phyloP scores from a whole-genome alignment of 1,284 basidiomycete species.

The Heterobasidion parviporum region DNA sequence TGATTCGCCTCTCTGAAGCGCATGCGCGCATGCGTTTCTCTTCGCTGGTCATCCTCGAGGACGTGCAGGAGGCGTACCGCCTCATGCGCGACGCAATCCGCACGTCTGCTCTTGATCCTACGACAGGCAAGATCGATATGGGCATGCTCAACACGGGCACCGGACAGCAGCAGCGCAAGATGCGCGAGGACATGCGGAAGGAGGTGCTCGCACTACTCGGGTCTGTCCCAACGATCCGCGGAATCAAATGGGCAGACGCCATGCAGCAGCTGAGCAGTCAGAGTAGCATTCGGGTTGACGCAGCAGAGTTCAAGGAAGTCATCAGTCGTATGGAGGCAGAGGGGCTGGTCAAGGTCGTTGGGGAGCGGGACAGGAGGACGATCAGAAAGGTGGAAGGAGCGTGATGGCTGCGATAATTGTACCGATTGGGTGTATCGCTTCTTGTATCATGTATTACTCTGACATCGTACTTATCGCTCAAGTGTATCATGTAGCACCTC shows the following conservation, averaged over 20 bases:
- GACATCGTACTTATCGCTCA: too few species aligned
- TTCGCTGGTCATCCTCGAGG: slow-evolving; percentile 73
- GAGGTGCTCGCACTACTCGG: slow-evolving; percentile 65
- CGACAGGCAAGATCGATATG: slow-evolving; percentile 95
- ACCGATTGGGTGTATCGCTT: too few species aligned
- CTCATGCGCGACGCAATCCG: slow-evolving; percentile 95
- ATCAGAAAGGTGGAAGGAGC: slow-evolving; percentile 47
- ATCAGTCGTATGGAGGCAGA: slow-evolving; percentile 76
- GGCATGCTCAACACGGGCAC: slow-evolving; percentile 93
- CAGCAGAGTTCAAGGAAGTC: slow-evolving; percentile 76
- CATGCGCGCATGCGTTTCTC: slow-evolving; percentile 95
- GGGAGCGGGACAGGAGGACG: slow-evolving; percentile 78
- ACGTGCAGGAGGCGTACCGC: slow-evolving; percentile 87
- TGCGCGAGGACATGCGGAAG: slow-evolving; percentile 79
- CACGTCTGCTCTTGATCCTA: slow-evolving; percentile 89
- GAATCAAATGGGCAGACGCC: slow-evolving; percentile 75
- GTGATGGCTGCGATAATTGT: slow-evolving; percentile 6
- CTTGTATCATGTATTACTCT: too few species aligned
- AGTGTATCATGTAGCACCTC: too few species aligned
- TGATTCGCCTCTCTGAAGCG: slow-evolving; percentile 96
- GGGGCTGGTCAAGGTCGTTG: slow-evolving; percentile 76
- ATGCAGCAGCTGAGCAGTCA: slow-evolving; percentile 70
- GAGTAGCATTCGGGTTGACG: slow-evolving; percentile 71
- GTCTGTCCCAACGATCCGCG: slow-evolving; percentile 38
- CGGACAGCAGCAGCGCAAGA: slow-evolving; percentile 73